phyloP scores from a whole-genome alignment of 192 early-diverging fungal genomes.

The Entophlyctis luteolus region DNA sequence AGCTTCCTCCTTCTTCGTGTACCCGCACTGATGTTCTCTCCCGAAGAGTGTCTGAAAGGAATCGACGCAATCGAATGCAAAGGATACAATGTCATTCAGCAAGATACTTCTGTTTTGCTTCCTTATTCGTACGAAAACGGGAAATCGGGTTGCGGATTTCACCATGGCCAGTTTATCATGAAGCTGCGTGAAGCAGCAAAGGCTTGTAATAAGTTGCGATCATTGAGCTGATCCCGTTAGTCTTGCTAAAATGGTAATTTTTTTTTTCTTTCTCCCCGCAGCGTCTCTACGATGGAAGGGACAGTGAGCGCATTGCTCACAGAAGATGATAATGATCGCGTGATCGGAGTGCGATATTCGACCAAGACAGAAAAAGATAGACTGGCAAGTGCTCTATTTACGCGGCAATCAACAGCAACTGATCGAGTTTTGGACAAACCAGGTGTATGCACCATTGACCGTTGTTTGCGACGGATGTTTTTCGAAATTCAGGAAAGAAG shows the following conservation, averaged over 20 bases:
- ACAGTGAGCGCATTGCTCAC: conserved; percentile 67
- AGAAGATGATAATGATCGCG: conserved; percentile 35
- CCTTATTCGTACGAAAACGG: conserved; percentile 60
- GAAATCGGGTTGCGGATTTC: conserved; percentile 76
- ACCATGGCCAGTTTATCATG: conserved; percentile 90
- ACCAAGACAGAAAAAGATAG: conserved; percentile 29
- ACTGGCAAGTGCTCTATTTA: not conserved
- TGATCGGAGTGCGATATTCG: conserved; percentile 55
- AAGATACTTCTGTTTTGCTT: conserved; percentile 59
- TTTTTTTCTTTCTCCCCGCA: conserved; percentile 23
- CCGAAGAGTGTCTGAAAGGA: conserved; percentile 65
- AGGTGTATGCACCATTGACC: conserved; percentile 71
- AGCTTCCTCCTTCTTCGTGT: not conserved
- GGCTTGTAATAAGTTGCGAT: conserved; percentile 44
- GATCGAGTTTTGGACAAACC: not conserved
- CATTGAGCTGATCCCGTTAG: not conserved
- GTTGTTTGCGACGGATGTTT: conserved; percentile 92
- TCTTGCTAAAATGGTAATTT: not conserved
- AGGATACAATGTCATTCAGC: conserved; percentile 82
- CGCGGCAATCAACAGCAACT: too few species aligned
- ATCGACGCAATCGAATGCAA: conserved; percentile 80
- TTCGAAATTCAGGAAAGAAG: conserved; percentile 85
- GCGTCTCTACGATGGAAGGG: conserved; percentile 73
- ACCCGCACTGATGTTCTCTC: not conserved
- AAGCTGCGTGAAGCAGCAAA: conserved; percentile 70